Evolutionary conservation across 2,329 filamentous ascomycete genomes (phyloP).

Genomic region (Aspergillus sclerotialis): DNA sequence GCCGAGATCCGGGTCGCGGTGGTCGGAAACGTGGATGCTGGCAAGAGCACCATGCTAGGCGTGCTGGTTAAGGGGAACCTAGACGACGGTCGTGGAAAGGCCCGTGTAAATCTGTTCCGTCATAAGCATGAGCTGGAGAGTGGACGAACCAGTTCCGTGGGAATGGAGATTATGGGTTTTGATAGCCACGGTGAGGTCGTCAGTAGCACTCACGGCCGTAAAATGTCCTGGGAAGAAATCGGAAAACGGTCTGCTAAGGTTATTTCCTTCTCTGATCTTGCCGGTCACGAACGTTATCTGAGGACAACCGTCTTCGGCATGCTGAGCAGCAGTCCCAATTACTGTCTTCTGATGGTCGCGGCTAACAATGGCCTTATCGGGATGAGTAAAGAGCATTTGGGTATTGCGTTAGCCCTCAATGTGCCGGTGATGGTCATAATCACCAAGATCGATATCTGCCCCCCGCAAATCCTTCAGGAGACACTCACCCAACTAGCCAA

Average conservation of each 20-base stretch:
- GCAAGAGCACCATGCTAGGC: constrained; percentile 92
- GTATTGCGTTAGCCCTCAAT: constrained; percentile 88
- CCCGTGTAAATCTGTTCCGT: constrained; percentile 89
- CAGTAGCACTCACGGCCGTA: constrained; percentile 73
- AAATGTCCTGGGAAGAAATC: constrained; percentile 95
- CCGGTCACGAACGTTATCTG: constrained; percentile 90
- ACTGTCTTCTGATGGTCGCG: constrained; percentile 96
- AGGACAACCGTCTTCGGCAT: constrained; percentile 95
- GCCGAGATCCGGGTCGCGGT: constrained; percentile 96
- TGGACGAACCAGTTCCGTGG: constrained; percentile 89
- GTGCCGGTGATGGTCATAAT: constrained; percentile 97
- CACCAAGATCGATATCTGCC: constrained; percentile 98
- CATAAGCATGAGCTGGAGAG: constrained; percentile 98
- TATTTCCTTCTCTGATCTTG: constrained; percentile 91
- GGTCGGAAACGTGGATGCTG: constrained; percentile 95
- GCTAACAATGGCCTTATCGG: constrained; percentile 95
- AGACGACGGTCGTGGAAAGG: constrained; percentile 89
- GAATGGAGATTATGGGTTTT: constrained; percentile 99
- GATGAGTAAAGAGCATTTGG: constrained; percentile 97
- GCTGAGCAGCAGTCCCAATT: constrained; percentile 90
- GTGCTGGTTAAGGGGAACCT: constrained; percentile 92
- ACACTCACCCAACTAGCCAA: constrained; percentile 86
- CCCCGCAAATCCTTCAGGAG: constrained; percentile 88
- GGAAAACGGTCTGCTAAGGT: constrained; percentile 91
- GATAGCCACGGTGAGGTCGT: constrained; percentile 80